Base-by-base conservation (phyloP, 768 basidiomycete species). In the Cantharellus anzutake region DNA sequence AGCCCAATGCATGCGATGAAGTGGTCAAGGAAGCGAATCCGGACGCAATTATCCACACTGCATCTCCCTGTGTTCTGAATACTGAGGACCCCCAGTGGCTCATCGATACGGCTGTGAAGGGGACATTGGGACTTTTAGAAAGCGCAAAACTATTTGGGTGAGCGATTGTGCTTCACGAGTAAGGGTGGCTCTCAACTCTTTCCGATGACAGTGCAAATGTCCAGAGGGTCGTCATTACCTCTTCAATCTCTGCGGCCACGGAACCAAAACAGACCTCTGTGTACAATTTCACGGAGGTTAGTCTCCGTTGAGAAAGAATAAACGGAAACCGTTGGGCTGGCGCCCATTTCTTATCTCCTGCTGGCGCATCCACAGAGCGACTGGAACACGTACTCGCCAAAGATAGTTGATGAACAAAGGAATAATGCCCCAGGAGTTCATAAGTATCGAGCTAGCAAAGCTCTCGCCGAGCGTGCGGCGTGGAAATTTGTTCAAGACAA, bases 101-200 rank as follows among this genome's bases (percentile, higher is more conserved):
- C 38, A 70, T 73, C 63, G 63, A 63, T 16, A 72, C 74, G 14
- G 71, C 71, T 34, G 65, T 70, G 5, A 63, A 71, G 40, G 71
- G 71, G 41, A 73, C 71, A 3, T 58, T 66, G 3, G 68, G 67
- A 11, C 61, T 73, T 11, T 64, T 71, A 39, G 64, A 69, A 51
- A 66, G 64, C 42, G 29, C 44, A 48, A 11, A 11, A 11, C 11
- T 11, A 29, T 48, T 48, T 29, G 44, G 44, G 44, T 48, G 29
- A 11, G 44, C 44, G 11, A 48, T 48, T 48, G 44, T 48, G 11
- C 44, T 48, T 48, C 0, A 11, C 29, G 11, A 11, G 11, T 11
- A 11, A 11, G 44, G 11, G 44, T 48, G 11, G 44, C 11, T 48
- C 44, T 29, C 44, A 48, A 48, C 11, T 29, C 29, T 29, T 62